Evolutionary conservation across 352 stramenopile species (phyloP).

Genomic region (Phytophthora megakarya): DNA sequence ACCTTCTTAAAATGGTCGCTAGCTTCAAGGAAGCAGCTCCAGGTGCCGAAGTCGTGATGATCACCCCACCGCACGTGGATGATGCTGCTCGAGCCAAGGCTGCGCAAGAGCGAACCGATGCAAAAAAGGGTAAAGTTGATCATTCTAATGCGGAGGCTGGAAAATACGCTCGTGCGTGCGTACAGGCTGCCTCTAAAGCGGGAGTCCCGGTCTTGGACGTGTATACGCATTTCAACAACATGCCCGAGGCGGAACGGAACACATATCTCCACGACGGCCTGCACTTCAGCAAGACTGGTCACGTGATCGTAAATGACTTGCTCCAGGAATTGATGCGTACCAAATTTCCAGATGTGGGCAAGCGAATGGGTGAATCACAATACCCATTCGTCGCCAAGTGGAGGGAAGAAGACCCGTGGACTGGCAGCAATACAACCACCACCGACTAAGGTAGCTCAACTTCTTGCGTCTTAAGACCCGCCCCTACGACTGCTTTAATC

Average conservation of each 20-base stretch:
- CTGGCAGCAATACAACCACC: not conserved
- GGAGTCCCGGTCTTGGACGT: not conserved
- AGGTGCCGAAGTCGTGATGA: constrained; percentile 40
- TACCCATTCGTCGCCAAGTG: not conserved
- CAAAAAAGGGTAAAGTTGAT: constrained; percentile 15
- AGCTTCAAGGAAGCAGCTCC: constrained; percentile 14
- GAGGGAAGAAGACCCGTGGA: not conserved
- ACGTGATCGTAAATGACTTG: no score
- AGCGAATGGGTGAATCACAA: not conserved
- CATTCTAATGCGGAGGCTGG: constrained; percentile 14
- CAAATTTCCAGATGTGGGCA: not conserved
- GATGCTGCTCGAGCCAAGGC: constrained; percentile 13
- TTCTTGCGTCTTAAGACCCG: no score
- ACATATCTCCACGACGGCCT: no score
- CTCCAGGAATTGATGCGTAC: no score
- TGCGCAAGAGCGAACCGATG: constrained; percentile 27
- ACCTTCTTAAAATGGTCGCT: constrained; percentile 17
- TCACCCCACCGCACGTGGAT: constrained; percentile 34
- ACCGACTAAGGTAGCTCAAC: no score
- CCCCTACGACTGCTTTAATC: no score
- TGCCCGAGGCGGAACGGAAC: not conserved
- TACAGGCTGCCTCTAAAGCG: not conserved
- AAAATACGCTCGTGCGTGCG: not conserved
- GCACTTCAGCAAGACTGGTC: no score
- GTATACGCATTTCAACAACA: not conserved